Base-by-base conservation (phyloP, 2,329 filamentous ascomycete species). In the Aspergillus tamarii region DNA sequence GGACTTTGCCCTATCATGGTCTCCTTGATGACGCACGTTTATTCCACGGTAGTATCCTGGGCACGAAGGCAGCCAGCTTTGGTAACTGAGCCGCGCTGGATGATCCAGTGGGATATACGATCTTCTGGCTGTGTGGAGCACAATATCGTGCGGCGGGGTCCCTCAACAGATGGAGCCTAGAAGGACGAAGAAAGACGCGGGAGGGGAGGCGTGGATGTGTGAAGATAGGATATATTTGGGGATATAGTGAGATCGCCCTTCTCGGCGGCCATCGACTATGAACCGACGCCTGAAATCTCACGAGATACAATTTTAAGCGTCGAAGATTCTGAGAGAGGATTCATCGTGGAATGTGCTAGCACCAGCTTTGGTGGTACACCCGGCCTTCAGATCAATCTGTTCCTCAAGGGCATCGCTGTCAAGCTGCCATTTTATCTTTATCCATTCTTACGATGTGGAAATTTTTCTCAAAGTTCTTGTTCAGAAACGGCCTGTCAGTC, bases 11-110 rank as follows among this genome's bases (percentile, higher is more conserved):
- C 95, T 46, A 99, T 88, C 34, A 97, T 92, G 43, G 85, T 91
- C 78, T 97, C 93, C 77, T 97, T 97, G 80, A 99, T 91, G n/a
- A 93, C 91, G 28, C 88, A 90, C 76, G 94, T 94, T 71, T 94
- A 92, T 73, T 94, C 92, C 0, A 98, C 89, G 1, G 89, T 93
- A 46, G 96, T 93, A 73, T 97, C 97, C 63, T 94, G 91, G 1
- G 88, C 94, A 43, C 98, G 87, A 2, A 98, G 84, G 68, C 88
- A 92, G 80, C 97, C 94, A 54, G 87, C 85, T 70, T 90, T 88
- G 23, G 92, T 93, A 61, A 98, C 91, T 4, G 92, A 95, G 54
- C 91, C 93, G 59, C 90, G 89, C 39, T 88, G 84, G 34, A 61
- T 39, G 98, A 89, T 28, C 91, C 91, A 61, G 93, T 90, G 0